Evolutionary conservation across 139 green algal genomes (phyloP).

Genomic region (Coelastrella sp.): DNA sequence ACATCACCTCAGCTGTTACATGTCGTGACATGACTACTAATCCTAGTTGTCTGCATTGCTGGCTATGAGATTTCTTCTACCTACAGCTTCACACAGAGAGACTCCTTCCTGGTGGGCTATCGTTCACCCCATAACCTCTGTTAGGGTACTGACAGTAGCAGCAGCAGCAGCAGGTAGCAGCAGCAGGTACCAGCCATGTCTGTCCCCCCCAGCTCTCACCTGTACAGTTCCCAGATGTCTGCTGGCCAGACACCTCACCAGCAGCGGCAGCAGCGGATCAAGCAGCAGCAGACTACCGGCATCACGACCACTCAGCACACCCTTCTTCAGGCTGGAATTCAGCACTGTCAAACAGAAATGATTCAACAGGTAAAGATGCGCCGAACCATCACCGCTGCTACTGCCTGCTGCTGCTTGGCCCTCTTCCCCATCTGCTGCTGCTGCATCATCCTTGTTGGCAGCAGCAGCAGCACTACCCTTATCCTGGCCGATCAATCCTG

Average conservation of each 20-base stretch:
- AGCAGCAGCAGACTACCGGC: conserved; percentile 65
- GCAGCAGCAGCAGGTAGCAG: too few relatives aligned
- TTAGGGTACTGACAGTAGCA: too few relatives aligned
- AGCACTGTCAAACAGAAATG: conserved; percentile 88
- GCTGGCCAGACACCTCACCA: conserved; percentile 65
- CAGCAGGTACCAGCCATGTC: too few relatives aligned
- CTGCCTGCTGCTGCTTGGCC: background rate
- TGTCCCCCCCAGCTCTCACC: too few relatives aligned
- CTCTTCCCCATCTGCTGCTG: background rate
- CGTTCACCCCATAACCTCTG: too few relatives aligned
- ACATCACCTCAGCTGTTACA: too few relatives aligned
- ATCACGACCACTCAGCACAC: conserved; percentile 53
- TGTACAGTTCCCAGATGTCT: conserved; percentile 59
- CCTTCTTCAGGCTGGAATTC: conserved; percentile 55
- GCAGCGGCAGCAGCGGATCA: conserved; percentile 75
- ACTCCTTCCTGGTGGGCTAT: too few relatives aligned
- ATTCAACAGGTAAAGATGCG: conserved; percentile 83
- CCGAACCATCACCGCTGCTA: conserved; percentile 46
- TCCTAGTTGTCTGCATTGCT: too few relatives aligned
- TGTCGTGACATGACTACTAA: too few relatives aligned
- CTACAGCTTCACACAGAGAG: too few relatives aligned
- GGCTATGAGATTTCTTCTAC: too few relatives aligned
- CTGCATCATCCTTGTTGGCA: background rate
- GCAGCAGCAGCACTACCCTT: background rate
- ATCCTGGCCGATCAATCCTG: background rate